Base-by-base conservation (phyloP, 805 yeast species). In the Sugiyamaella smithiae region DNA sequence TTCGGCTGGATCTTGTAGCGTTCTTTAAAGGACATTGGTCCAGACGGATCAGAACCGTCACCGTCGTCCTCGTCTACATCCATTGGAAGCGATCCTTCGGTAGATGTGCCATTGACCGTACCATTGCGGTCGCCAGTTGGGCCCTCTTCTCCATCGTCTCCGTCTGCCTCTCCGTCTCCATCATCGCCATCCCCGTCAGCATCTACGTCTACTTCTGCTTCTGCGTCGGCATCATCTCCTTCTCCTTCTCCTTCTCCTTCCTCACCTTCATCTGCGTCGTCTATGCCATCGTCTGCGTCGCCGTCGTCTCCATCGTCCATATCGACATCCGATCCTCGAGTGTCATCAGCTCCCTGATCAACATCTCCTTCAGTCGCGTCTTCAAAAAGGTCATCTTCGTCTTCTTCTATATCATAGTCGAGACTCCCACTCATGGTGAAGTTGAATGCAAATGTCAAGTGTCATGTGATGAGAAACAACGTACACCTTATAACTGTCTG, bases 111-210 rank as follows among this genome's bases (percentile, higher is more conserved):
- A 28, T 40, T 40, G 33, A n/a, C 23, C 54, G 47, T 45, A n/a
- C 45, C 25, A 55, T 59, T 8, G 51, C 61, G 1, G 56, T 63
- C 11, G 56, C 58, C 11, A 46, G 55, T 16, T 16, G 37, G 49
- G 40, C 31, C 54, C 16, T 45, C 51, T 14, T 50, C 51, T 7
- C 44, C 50, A 14, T 45, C 55, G 1, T 52, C 60, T 5, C 35
- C 51, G 9, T 53, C 58, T 24, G 35, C 54, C 12, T 52, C 57
- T 24, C 11, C 56, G 22, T 49, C 51, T 17, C 25, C 40, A 2
- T 62, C 66, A 0, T 60, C 68, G 5, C 57, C 69, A 7, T 57
- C 66, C 6, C 57, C 67, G 7, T 59, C 64, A 5, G 57, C 66
- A 2, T 52, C 65, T 5, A 55, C 62, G 4, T 57, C 62, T 6